phyloP scores from a whole-genome alignment of 495 filamentous ascomycete genomes.

The Xylona heveae region DNA sequence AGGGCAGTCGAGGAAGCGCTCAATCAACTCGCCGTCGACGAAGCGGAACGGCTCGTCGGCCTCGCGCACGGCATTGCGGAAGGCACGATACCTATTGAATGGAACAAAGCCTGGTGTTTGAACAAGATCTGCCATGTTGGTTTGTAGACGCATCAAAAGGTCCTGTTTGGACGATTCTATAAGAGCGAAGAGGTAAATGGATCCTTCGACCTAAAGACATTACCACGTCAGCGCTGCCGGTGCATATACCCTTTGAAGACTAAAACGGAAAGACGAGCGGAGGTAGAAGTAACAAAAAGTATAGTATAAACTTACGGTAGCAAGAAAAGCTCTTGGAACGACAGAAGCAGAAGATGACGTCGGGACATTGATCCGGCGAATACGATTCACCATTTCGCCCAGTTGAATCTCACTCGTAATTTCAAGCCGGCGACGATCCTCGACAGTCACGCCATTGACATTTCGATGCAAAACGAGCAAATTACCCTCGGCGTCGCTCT shows the following conservation, averaged over 20 bases:
- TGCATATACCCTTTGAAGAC: constrained; percentile 1
- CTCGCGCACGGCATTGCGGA: constrained; percentile 45
- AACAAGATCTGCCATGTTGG: constrained; percentile 39
- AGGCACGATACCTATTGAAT: constrained; percentile 61
- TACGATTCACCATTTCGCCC: constrained; percentile 83
- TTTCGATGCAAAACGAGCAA: constrained; percentile 59
- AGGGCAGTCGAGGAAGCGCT: constrained; percentile 54
- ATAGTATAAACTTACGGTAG: constrained; percentile 42
- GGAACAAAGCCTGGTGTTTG: constrained; percentile 45
- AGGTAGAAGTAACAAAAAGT: neutral
- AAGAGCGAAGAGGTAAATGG: constrained; percentile 70
- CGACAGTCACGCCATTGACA: constrained; percentile 41
- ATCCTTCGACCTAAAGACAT: constrained; percentile 52
- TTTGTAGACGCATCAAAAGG: constrained; percentile 67
- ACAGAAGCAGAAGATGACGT: constrained; percentile 38
- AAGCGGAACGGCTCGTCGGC: constrained; percentile 66
- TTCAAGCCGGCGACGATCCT: constrained; percentile 49
- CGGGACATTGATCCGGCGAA: constrained; percentile 39
- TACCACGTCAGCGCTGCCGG: constrained; percentile 10
- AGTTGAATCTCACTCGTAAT: constrained; percentile 62
- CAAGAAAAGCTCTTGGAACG: constrained; percentile 68
- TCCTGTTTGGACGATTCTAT: constrained; percentile 50
- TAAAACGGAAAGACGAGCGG: too few relatives aligned
- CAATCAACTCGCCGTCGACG: constrained; percentile 81
- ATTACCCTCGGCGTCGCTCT: constrained; percentile 74